Evolutionary conservation across 1,284 basidiomycete genomes (phyloP).

Genomic region (Amylostereum areolatum): DNA sequence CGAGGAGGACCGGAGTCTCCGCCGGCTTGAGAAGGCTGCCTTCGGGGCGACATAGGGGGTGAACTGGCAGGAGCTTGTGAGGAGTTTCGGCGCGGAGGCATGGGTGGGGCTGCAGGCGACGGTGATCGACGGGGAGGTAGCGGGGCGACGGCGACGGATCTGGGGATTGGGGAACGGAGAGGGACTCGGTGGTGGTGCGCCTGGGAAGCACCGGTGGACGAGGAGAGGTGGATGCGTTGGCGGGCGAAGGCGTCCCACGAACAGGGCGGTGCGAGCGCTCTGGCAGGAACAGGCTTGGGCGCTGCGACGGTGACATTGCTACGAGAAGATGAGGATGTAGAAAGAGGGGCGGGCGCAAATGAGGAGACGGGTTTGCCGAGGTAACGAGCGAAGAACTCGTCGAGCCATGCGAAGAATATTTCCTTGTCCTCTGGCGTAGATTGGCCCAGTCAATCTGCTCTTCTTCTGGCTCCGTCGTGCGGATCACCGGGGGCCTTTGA

Average conservation of each 20-base stretch:
- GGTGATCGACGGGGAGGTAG: no score
- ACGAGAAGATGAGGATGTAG: no score
- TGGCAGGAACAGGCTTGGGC: slow-evolving; percentile 4
- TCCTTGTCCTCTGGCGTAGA: slow-evolving; percentile 62
- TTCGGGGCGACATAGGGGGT: not conserved
- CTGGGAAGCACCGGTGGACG: no score
- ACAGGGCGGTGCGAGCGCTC: no score
- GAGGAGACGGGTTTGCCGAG: slow-evolving; percentile 17
- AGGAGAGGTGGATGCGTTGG: no score
- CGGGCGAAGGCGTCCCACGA: no score
- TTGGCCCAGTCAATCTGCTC: slow-evolving; percentile 61
- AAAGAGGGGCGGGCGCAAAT: not conserved
- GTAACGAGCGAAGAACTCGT: slow-evolving; percentile 65
- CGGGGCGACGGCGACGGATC: no score
- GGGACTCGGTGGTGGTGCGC: no score
- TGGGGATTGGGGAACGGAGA: no score
- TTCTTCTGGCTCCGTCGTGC: no score
- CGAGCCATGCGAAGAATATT: slow-evolving; percentile 68
- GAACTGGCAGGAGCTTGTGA: not conserved
- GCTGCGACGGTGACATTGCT: slow-evolving; percentile 2
- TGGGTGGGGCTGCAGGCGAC: no score
- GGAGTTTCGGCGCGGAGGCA: not conserved
- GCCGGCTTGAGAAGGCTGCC: not conserved
- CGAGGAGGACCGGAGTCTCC: not conserved
- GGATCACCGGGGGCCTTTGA: no score